These are phyloP conservation scores for Coprinellus micaceus DNA, from an alignment of 768 basidiomycete genomes.

Conservation along the genomic window DNA sequence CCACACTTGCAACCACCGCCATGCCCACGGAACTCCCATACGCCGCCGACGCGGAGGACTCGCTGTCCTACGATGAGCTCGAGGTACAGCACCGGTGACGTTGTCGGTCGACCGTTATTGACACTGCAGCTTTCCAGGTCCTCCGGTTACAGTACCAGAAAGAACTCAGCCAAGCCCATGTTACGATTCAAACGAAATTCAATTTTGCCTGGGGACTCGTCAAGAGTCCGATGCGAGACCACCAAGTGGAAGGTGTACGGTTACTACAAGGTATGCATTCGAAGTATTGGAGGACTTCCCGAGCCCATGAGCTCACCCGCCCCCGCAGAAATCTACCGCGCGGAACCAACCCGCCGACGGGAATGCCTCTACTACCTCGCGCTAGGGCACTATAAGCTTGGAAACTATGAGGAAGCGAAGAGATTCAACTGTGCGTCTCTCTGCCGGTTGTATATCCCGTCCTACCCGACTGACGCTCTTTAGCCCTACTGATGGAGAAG, in stretches of 20 bases:
- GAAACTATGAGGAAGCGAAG: constrained; percentile 88
- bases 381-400: constrained; percentile 94
- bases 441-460: not conserved
- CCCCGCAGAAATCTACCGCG: constrained; percentile 79
- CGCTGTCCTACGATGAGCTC: constrained; percentile 84
- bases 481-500: constrained; percentile 83
- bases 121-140: constrained; percentile 48
- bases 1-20: constrained; percentile 14
- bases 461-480: not conserved
- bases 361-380: constrained; percentile 98
- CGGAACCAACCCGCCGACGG: constrained; percentile 79
- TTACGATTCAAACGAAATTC: constrained; percentile 94
- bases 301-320: not conserved
- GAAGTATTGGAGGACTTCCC: too few species aligned
- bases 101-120: not conserved
- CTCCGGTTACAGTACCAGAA: constrained; percentile 84
- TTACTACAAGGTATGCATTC: constrained; percentile 82
- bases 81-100: constrained; percentile 55
- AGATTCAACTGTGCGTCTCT: constrained; percentile 82
- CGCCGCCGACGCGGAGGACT: constrained; percentile 90
- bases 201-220: constrained; percentile 97
- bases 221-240: constrained; percentile 78
- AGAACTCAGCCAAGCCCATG: constrained; percentile 77
- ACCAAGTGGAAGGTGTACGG: constrained; percentile 90
- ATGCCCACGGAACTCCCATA: constrained; percentile 89